Base-by-base conservation (phyloP, 768 basidiomycete genomes). In the Lentinula boryana region DNA sequence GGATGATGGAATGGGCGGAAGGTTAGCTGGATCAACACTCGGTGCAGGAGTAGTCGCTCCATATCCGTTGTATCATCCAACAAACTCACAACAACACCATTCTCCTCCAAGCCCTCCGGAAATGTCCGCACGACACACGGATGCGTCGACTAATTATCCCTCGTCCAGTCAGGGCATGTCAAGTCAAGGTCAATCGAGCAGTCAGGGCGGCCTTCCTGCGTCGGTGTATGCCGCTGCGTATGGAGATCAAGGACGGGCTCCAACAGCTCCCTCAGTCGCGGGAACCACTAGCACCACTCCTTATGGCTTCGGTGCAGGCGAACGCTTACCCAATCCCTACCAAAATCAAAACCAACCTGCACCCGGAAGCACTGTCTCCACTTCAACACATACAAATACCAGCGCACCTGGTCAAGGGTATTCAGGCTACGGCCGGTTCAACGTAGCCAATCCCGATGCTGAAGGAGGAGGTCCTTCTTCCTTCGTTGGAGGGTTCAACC, bases 11-110 rank as follows among this genome's bases (percentile, higher is more conserved):
- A 58, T 58, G 57, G 57, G 57, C 21, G 57, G 57, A 21, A 33
- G 57, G 15, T 32, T 58, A 5, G 48, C 44, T 49, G 57, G 44
- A 9, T 48, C 57, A 18, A 7, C 44, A 5, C 43, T 58, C 5
- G 57, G 57, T 10, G 57, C 32, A 4, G 57, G 57, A 36, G 36
- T 58, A 13, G 57, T 58, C n/a, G 43, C 57, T 36, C 57, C 57
- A 3, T 58, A 58, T 38, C 57, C 43, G 18, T 27, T 58, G n/a
- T 49, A 58, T 40, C 44, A 58, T 33, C 57, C 57, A 10, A 48
- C 57, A 5, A 33, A n/a, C 32, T 1, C 43, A 40, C 35, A 21
- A 38, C 36, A 38, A 38, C 36, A 8, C 4, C 36, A 1, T 8
- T 27, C 27, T 27, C 27, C 27, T 16, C 12, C 21, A 18, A 50